Percentiles rank a stretch among this genome's conserved stretches.
Conservation (phyloP, 805 yeast genomes). For the Wickerhamomyces mucosus region DNA sequence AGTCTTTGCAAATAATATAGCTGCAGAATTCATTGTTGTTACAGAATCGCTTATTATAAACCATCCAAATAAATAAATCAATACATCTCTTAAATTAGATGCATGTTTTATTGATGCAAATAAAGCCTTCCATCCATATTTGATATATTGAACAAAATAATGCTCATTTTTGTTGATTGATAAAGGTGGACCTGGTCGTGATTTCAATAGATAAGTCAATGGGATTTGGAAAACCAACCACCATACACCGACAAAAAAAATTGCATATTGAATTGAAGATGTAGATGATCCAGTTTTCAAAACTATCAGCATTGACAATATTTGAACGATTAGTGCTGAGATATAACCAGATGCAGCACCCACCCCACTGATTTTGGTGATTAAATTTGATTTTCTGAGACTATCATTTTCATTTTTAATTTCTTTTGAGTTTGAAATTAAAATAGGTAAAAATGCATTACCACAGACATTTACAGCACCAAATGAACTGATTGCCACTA, state of each 20-base stretch:
- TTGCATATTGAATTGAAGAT: constrained; percentile 44
- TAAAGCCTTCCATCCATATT: constrained; percentile 57
- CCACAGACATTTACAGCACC: constrained; percentile 79
- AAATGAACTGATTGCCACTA: constrained; percentile 56
- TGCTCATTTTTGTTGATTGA: constrained; percentile 12
- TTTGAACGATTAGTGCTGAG: constrained; percentile 60
- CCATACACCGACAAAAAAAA: constrained; percentile 63
- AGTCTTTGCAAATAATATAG: constrained; percentile 64
- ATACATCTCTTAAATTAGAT: constrained; percentile 49
- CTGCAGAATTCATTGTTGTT: constrained; percentile 73
- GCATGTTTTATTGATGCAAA: constrained; percentile 50
- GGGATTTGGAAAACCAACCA: constrained; percentile 70
- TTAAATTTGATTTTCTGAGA: constrained; percentile 18
- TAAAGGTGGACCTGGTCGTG: constrained; percentile 33
- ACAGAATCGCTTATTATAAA: constrained; percentile 66
- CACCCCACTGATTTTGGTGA: constrained; percentile 49
- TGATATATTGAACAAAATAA: constrained; percentile 26
- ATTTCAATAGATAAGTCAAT: constrained; percentile 35
- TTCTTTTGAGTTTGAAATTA: constrained; percentile 36
- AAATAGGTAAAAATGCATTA: constrained; percentile 58
- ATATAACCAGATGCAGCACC: constrained; percentile 68
- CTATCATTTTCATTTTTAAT: constrained; percentile 8
- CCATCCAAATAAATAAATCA: constrained; percentile 65
- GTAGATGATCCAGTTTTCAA: constrained; percentile 28
- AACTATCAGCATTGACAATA: constrained; percentile 44